These are phyloP conservation scores for Laburnicola sp. DNA, from an alignment of 2,329 filamentous ascomycete genomes.

Conservation along the genomic window DNA sequence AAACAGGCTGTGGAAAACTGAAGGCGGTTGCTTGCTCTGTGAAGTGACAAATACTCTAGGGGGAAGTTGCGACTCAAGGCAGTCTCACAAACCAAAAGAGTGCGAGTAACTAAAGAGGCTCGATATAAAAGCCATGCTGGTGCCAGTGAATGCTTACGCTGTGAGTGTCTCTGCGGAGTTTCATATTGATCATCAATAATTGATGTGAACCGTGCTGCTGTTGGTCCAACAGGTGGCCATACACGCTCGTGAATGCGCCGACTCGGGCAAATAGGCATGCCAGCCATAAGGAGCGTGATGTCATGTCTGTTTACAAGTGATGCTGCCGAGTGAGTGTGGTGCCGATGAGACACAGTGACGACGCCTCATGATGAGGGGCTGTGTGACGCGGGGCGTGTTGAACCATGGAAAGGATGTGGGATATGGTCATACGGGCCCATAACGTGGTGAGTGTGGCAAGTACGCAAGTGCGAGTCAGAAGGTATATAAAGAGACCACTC, in stretches of 20 bases:
- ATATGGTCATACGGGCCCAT: background rate
- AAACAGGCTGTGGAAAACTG: too few relatives aligned
- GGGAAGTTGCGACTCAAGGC: background rate
- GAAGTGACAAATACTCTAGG: background rate
- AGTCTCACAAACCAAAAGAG: background rate
- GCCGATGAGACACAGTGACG: background rate
- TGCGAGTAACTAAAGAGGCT: background rate
- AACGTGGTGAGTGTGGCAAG: background rate
- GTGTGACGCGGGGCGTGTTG: too few relatives aligned
- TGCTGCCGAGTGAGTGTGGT: background rate
- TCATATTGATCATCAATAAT: constrained; percentile 1
- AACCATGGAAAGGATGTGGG: background rate
- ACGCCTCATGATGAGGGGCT: constrained; percentile 1
- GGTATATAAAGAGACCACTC: background rate
- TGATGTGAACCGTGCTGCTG: background rate
- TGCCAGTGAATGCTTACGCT: background rate
- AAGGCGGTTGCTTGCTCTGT: background rate
- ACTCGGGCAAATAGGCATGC: background rate
- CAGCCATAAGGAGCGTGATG: background rate
- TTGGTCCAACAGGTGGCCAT: background rate
- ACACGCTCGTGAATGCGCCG: background rate
- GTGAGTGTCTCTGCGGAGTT: background rate
- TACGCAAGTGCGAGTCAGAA: background rate
- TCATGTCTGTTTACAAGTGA: background rate
- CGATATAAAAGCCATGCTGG: background rate